Evolutionary conservation across 2,329 filamentous ascomycete species (phyloP).

Genomic region (Leptographium lundbergii): DNA sequence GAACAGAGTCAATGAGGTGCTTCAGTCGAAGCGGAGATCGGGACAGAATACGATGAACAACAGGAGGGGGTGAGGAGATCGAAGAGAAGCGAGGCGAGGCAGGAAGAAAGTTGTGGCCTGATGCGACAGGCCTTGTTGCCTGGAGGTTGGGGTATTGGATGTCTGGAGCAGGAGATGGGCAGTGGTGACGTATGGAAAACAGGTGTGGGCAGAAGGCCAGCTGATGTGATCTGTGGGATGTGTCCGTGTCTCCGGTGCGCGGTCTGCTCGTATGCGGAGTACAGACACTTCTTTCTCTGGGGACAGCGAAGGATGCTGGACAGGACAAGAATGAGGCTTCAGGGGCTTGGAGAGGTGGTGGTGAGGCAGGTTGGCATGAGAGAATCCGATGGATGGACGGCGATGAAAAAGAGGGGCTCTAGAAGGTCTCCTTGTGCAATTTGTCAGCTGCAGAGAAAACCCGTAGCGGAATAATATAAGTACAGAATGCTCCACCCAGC

Average conservation of each 20-base stretch:
- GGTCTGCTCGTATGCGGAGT: not conserved
- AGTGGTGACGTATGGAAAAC: not conserved
- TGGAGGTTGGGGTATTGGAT: not conserved
- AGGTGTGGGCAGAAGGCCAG: not conserved
- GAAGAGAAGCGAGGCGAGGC: not conserved
- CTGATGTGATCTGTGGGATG: not conserved
- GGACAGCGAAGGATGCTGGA: not conserved
- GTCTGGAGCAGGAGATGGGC: not conserved
- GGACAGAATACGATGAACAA: not conserved
- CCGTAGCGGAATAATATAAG: not conserved
- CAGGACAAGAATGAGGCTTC: not conserved
- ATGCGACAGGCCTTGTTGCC: conserved; percentile 3
- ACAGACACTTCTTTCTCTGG: not conserved
- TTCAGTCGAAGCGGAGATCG: not conserved
- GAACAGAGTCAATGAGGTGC: not conserved
- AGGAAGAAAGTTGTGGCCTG: conserved; percentile 10
- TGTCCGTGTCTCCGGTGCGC: no score
- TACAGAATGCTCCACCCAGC: not conserved
- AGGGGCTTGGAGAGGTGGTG: not conserved
- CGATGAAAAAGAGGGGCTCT: conserved; percentile 13
- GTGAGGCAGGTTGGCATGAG: not conserved
- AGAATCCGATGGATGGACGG: conserved; percentile 1
- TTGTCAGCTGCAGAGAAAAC: conserved; percentile 12
- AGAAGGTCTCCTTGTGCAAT: conserved; percentile 13
- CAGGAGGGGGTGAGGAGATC: not conserved